These are phyloP conservation scores for Rhizopogon sp. DNA, from an alignment of 768 basidiomycete species.

Conservation along the genomic window DNA sequence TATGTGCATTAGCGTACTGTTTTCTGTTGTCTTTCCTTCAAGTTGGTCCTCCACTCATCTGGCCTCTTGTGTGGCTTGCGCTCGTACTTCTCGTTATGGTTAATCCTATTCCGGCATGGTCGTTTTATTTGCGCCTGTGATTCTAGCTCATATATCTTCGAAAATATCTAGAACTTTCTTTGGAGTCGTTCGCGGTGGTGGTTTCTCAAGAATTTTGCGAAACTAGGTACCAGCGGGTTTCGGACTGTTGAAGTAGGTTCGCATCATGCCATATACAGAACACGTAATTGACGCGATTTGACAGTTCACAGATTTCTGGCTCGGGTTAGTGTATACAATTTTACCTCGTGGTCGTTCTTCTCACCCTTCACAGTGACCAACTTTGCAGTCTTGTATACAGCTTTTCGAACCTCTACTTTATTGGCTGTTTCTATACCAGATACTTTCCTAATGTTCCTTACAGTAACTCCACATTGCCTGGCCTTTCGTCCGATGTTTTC, in stretches of 20 bases:
- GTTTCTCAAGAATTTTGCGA: slow-evolving; percentile 61
- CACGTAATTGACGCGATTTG: slow-evolving; percentile 7
- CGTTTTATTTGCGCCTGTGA: neutral
- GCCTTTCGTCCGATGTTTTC: neutral
- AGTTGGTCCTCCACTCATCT: slow-evolving; percentile 67
- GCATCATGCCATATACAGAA: neutral
- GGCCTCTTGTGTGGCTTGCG: slow-evolving; percentile 80
- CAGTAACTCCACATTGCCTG: neutral
- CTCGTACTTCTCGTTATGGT: slow-evolving; percentile 55
- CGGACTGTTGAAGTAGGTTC: slow-evolving; percentile 65
- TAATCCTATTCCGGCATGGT: slow-evolving; percentile 65
- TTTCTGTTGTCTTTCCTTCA: slow-evolving; percentile 82
- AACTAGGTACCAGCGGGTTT: slow-evolving; percentile 64
- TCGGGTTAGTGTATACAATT: slow-evolving; percentile 49
- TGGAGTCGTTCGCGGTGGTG: slow-evolving; percentile 55
- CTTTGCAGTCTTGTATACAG: slow-evolving; percentile 77
- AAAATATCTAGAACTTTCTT: slow-evolving; percentile 39
- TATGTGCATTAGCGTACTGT: slow-evolving; percentile 67
- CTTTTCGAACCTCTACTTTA: slow-evolving; percentile 64
- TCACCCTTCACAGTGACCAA: slow-evolving; percentile 53
- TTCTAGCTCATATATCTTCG: neutral
- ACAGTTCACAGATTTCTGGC: slow-evolving; percentile 86
- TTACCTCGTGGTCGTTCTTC: neutral
- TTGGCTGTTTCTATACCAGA: slow-evolving; percentile 65
- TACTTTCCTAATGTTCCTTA: slow-evolving; percentile 1